A percentile compares a stretch with the other conserved stretches of the same genome.
Conservation (phyloP, 2,329 filamentous ascomycete genomes). For the Nigrospora oryzae region DNA sequence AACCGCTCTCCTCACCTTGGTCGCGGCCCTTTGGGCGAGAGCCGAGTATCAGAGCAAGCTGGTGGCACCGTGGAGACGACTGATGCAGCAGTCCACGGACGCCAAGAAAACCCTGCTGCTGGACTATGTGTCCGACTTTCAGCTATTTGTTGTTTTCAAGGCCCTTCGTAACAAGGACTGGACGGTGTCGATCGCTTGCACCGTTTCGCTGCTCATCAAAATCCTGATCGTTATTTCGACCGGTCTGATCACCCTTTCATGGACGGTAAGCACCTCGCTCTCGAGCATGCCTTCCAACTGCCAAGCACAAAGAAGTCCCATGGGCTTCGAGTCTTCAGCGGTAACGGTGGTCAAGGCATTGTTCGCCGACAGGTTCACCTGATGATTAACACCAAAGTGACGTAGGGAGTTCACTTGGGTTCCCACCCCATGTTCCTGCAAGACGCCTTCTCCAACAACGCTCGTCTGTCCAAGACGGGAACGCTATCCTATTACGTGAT, state of each 20-base stretch:
- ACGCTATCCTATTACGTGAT: not conserved
- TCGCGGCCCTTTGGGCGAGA: conserved; percentile 24
- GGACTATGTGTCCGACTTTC: conserved; percentile 24
- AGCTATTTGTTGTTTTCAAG: conserved; percentile 16
- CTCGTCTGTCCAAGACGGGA: not conserved
- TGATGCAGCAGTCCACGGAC: conserved; percentile 18
- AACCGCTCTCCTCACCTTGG: conserved; percentile 21
- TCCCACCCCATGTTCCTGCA: not conserved
- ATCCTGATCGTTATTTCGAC: conserved; percentile 25
- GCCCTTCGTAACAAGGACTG: conserved; percentile 24
- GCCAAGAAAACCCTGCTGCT: conserved; percentile 24
- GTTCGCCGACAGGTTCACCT: not conserved
- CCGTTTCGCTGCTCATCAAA: conserved; percentile 21
- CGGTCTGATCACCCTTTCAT: conserved; percentile 17
- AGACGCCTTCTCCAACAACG: not conserved
- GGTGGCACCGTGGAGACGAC: conserved; percentile 27
- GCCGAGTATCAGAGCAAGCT: conserved; percentile 29
- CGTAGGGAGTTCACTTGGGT: not conserved
- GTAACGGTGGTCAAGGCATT: too few species aligned
- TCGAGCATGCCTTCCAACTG: not conserved
- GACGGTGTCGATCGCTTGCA: conserved; percentile 18
- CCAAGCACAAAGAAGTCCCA: not conserved
- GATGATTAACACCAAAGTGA: not conserved
- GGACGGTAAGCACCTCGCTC: not conserved
- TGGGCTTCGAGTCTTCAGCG: too few species aligned